phyloP scores from a whole-genome alignment of 176 grass and related monocot species.

The Calamus simplicifolius region DNA sequence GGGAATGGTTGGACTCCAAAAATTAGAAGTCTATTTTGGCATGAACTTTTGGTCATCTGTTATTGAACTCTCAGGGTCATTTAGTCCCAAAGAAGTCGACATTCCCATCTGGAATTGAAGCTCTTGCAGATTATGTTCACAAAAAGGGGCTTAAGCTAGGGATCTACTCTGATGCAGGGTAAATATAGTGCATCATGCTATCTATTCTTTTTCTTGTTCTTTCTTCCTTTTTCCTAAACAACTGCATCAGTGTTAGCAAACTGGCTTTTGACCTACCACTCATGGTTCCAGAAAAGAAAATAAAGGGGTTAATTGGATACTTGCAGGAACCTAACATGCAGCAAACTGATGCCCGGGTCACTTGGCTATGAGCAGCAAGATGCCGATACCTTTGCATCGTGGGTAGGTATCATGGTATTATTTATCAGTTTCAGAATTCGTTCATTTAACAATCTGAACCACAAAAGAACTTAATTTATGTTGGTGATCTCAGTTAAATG shows the following conservation, averaged over 20 bases:
- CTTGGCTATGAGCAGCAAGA: constrained; percentile 72
- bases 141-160: constrained; percentile 86
- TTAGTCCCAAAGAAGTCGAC: constrained; percentile 50
- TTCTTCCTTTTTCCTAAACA: not conserved
- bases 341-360: constrained; percentile 62
- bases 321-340: constrained; percentile 60
- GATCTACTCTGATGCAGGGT: constrained; percentile 95
- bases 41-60: no score
- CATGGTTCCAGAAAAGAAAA: no score
- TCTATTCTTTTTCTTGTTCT: not conserved
- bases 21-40: no score
- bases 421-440: no score
- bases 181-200: not conserved
- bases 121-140: constrained; percentile 78
- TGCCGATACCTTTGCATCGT: constrained; percentile 68
- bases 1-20: no score
- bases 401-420: constrained; percentile 37
- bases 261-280: no score
- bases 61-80: constrained; percentile 30
- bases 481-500: no score
- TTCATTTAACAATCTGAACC: no score
- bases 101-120: constrained; percentile 75
- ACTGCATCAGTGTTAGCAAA: no score
- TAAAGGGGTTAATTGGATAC: no score
- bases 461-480: no score